phyloP scores from a whole-genome alignment of 1,139 yeast species.

The Yamadazyma atlantica region DNA sequence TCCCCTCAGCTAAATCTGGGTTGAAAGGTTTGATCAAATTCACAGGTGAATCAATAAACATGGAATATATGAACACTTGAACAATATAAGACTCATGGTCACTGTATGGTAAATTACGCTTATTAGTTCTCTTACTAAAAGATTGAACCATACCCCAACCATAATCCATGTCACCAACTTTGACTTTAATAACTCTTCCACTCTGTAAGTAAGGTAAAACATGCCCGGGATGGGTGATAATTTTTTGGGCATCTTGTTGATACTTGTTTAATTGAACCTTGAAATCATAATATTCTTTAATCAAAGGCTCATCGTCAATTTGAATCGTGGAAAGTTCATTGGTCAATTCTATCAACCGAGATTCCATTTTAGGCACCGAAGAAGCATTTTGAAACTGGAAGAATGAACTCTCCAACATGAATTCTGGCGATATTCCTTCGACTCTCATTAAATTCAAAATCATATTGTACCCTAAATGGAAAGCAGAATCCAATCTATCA shows the following conservation, averaged over 20 bases:
- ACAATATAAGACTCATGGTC: slow-evolving; percentile 90
- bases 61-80: slow-evolving; percentile 76
- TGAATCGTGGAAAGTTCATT: slow-evolving; percentile 46
- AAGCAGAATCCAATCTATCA: slow-evolving; percentile 92
- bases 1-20: slow-evolving; percentile 83
- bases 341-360: slow-evolving; percentile 54
- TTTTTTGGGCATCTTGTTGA: slow-evolving; percentile 74
- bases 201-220: slow-evolving; percentile 80
- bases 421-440: slow-evolving; percentile 97
- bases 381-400: slow-evolving; percentile 94
- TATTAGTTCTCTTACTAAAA: slow-evolving; percentile 66
- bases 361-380: slow-evolving; percentile 82
- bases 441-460: slow-evolving; percentile 92
- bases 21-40: slow-evolving; percentile 68
- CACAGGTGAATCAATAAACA: slow-evolving; percentile 76
- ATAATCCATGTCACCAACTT: slow-evolving; percentile 60
- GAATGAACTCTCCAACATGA: slow-evolving; percentile 91
- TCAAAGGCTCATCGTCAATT: slow-evolving; percentile 71
- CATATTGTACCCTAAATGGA: slow-evolving; percentile 97
- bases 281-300: slow-evolving; percentile 81
- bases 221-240: slow-evolving; percentile 92
- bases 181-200: slow-evolving; percentile 79
- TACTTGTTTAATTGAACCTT: slow-evolving; percentile 69
- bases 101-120: slow-evolving; percentile 54
- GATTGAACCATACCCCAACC: slow-evolving; percentile 95